Percentiles rank a stretch among this genome's conserved stretches.
Conservation (phyloP, 2,329 filamentous ascomycete genomes). For the Nemania serpens region DNA sequence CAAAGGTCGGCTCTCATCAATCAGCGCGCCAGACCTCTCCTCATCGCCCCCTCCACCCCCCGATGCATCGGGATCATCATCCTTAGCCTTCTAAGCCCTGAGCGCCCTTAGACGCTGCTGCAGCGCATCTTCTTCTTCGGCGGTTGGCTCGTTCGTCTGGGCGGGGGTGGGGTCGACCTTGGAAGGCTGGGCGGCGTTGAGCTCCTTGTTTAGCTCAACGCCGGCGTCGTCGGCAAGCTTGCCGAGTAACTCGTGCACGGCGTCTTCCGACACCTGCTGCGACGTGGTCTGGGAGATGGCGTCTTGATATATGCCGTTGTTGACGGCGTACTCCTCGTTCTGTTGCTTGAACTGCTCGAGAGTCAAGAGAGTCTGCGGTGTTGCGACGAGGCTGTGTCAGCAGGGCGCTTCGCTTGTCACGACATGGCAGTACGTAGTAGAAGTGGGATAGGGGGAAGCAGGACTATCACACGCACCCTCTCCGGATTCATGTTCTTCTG, state of each 20-base stretch:
- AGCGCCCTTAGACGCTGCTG: conserved; percentile 63
- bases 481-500: conserved; percentile 65
- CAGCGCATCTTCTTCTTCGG: conserved; percentile 79
- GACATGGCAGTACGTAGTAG: too few species aligned
- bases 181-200: conserved; percentile 61
- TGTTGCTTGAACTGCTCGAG: conserved; percentile 66
- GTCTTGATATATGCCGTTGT: conserved; percentile 80
- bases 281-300: conserved; percentile 79
- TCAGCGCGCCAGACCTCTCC: not conserved
- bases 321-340: conserved; percentile 68
- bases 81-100: conserved; percentile 48
- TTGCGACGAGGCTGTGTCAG: not conserved
- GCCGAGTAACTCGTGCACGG: conserved; percentile 82
- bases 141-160: conserved; percentile 67
- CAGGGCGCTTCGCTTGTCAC: too few species aligned
- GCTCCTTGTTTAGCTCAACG: conserved; percentile 78
- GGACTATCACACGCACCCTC: conserved; percentile 47
- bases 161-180: conserved; percentile 57
- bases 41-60: not conserved
- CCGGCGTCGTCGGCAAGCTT: conserved; percentile 89
- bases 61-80: conserved; percentile 6
- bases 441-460: too few species aligned
- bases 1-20: not conserved
- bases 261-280: conserved; percentile 75
- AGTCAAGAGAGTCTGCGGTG: conserved; percentile 57